Evolutionary conservation across 2,329 filamentous ascomycete genomes (phyloP).

Genomic region (Coniochaeta hoffmannii): DNA sequence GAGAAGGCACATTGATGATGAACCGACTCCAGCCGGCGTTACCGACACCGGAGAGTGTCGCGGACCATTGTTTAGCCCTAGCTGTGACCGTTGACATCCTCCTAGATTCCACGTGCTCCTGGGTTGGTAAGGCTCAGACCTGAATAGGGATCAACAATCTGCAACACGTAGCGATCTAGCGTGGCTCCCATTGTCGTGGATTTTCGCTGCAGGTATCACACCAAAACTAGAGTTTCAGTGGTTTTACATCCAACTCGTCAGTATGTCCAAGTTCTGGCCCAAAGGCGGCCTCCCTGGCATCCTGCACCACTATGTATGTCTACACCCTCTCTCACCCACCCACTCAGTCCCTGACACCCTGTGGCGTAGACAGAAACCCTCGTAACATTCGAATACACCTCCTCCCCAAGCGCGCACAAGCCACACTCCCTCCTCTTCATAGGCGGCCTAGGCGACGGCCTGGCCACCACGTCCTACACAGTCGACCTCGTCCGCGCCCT

Average conservation of each 20-base stretch:
- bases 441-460: conserved; percentile 44
- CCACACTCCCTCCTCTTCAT: conserved; percentile 43
- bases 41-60: neutral
- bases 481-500: conserved; percentile 32
- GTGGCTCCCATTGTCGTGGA: no score
- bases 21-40: neutral
- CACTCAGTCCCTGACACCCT: neutral
- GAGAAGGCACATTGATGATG: neutral
- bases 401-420: conserved; percentile 15
- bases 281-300: conserved; percentile 23
- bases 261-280: conserved; percentile 25
- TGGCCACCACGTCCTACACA: conserved; percentile 41
- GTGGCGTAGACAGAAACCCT: conserved; percentile 27
- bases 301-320: conserved; percentile 24
- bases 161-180: no score
- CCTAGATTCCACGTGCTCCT: neutral
- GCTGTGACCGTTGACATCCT: neutral
- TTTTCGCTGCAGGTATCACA: no score
- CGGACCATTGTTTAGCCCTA: neutral
- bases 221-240: no score
- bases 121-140: neutral
- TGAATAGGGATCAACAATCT: neutral
- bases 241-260: no score
- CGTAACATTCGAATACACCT: conserved; percentile 29
- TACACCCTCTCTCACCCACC: neutral